phyloP scores from a whole-genome alignment of 768 basidiomycete species.

The Leccinum imitatum region DNA sequence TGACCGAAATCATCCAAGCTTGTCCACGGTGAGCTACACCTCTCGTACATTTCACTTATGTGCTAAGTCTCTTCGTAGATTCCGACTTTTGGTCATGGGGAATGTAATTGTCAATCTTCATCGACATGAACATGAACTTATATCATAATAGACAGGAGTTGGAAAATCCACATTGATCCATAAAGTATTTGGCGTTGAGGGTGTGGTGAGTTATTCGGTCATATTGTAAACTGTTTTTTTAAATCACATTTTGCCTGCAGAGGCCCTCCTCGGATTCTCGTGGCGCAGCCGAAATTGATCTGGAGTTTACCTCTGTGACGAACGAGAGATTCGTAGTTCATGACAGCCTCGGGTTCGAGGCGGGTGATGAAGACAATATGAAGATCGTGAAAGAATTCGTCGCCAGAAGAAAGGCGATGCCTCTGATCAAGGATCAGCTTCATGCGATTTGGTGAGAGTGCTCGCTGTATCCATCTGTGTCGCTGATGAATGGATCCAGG shows the following conservation, averaged over 20 bases:
- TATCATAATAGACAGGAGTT: constrained; percentile 10
- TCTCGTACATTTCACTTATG: neutral
- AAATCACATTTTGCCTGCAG: neutral
- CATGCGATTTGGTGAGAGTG: constrained; percentile 15
- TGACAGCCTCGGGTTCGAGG: neutral
- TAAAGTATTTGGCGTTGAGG: too few relatives aligned
- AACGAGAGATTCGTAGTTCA: neutral
- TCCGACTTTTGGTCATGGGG: constrained; percentile 16
- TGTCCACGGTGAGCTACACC: constrained; percentile 2
- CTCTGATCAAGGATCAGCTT: constrained; percentile 6
- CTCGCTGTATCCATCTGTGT: neutral
- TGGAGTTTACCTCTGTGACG: neutral
- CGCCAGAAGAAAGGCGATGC: constrained; percentile 2
- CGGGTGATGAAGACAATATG: neutral
- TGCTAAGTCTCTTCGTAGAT: constrained; percentile 1
- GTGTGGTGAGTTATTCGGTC: neutral
- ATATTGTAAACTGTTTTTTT: neutral
- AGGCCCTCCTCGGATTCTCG: neutral
- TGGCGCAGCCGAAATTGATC: neutral
- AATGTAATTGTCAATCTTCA: constrained; percentile 6
- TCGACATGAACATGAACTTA: neutral
- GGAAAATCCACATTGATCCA: constrained; percentile 10
- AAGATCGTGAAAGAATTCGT: neutral
- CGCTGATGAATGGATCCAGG: constrained; percentile 4
- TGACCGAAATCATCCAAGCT: neutral